These are phyloP conservation scores for Ciborinia camelliae DNA, from an alignment of 2,329 filamentous ascomycete species.

Conservation along the genomic window DNA sequence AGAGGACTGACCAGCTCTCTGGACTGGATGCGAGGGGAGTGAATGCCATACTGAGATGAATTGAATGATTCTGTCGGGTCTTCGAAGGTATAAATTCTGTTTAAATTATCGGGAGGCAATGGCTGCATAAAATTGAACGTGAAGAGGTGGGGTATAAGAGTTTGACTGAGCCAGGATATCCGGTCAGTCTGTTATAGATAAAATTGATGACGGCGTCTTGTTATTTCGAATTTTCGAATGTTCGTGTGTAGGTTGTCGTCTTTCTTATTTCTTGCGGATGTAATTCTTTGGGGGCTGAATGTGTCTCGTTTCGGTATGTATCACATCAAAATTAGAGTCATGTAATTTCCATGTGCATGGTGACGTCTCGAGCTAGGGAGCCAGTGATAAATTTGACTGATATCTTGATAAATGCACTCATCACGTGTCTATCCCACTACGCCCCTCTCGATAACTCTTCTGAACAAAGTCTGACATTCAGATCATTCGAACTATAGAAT, in stretches of 20 bases:
- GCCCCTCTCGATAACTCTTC: too few relatives aligned
- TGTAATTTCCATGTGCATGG: conserved; percentile 17
- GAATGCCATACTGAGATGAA: conserved; percentile 56
- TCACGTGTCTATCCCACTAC: too few relatives aligned
- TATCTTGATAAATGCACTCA: background rate
- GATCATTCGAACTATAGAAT: background rate
- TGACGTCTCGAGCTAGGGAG: too few relatives aligned
- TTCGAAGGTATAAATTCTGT: conserved; percentile 42
- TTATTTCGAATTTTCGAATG: conserved; percentile 17
- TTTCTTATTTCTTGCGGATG: background rate
- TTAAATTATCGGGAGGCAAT: conserved; percentile 50
- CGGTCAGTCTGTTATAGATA: conserved; percentile 34
- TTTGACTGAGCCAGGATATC: conserved; percentile 38
- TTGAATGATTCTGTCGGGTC: conserved; percentile 37
- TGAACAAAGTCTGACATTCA: too few relatives aligned
- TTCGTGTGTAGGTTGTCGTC: background rate
- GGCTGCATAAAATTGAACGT: conserved; percentile 61
- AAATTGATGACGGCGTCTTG: conserved; percentile 20
- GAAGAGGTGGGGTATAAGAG: conserved; percentile 20
- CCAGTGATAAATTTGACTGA: conserved; percentile 8
- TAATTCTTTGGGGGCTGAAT: background rate
- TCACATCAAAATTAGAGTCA: conserved; percentile 4
- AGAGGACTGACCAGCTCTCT: conserved; percentile 39
- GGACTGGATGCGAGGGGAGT: conserved; percentile 43
- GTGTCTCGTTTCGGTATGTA: conserved; percentile 3